phyloP scores from a whole-genome alignment of 2,329 filamentous ascomycete genomes.

The Pestalotiopsis sp. region DNA sequence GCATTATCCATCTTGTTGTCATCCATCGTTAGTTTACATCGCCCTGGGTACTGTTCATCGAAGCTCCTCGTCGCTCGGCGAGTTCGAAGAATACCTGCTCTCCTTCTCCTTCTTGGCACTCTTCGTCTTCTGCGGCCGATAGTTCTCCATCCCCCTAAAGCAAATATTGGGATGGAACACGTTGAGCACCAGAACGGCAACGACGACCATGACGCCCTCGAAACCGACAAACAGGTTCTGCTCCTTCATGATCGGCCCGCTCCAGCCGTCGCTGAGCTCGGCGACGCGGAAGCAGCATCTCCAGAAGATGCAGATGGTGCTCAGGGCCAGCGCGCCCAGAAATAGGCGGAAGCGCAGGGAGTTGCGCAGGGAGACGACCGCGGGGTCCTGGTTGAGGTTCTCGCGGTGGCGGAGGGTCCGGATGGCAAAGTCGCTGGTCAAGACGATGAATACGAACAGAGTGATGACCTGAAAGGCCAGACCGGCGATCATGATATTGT shows the following conservation, averaged over 20 bases:
- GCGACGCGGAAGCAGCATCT: constrained; percentile 67
- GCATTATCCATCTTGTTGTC: background rate
- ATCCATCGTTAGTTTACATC: background rate
- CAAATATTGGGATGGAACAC: constrained; percentile 44
- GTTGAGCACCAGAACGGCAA: constrained; percentile 48
- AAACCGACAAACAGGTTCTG: constrained; percentile 60
- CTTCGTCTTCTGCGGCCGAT: background rate
- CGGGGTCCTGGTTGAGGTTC: constrained; percentile 41
- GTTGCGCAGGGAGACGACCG: constrained; percentile 37
- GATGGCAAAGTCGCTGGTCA: constrained; percentile 52
- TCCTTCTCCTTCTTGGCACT: background rate
- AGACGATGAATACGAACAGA: constrained; percentile 54
- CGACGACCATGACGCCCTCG: constrained; percentile 55
- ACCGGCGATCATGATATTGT: constrained; percentile 68
- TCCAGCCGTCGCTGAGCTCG: constrained; percentile 67
- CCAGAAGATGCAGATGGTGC: constrained; percentile 66
- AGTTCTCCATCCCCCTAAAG: constrained; percentile 21
- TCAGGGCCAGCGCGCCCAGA: constrained; percentile 54
- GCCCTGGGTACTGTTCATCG: background rate
- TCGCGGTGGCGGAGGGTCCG: constrained; percentile 37
- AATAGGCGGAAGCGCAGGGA: constrained; percentile 55
- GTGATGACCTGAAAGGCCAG: constrained; percentile 63
- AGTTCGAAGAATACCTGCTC: background rate
- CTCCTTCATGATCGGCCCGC: constrained; percentile 56
- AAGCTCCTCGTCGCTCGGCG: background rate